Evolutionary conservation across 352 stramenopile species (phyloP).

Genomic region (Phytophthora nicotianae): DNA sequence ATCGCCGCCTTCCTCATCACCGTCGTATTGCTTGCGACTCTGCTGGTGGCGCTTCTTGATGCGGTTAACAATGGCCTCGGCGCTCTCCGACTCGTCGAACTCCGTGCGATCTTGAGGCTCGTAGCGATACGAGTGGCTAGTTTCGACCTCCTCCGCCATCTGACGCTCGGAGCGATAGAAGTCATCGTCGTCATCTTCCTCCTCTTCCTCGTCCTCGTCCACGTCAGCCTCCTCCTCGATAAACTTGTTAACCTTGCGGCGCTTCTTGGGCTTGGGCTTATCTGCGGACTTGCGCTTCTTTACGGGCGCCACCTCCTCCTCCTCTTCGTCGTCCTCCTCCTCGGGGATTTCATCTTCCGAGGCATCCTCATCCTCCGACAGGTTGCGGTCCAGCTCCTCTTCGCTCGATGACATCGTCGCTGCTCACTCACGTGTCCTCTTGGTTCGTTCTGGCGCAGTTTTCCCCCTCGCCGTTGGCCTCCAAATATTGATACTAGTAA

Average conservation of each 20-base stretch:
- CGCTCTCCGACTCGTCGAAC: constrained; percentile 82
- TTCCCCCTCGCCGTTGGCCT: constrained; percentile 20
- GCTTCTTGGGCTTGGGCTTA: constrained; percentile 87
- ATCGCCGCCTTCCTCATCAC: constrained; percentile 83
- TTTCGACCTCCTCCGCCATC: constrained; percentile 80
- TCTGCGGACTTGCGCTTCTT: constrained; percentile 83
- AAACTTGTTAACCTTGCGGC: constrained; percentile 89
- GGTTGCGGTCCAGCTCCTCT: constrained; percentile 83
- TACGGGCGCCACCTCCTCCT: constrained; percentile 55
- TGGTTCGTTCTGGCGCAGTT: constrained; percentile 34
- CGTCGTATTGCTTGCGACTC: constrained; percentile 83
- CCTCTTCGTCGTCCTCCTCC: constrained; percentile 68
- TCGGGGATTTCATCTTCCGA: constrained; percentile 81
- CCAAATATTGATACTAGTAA: constrained; percentile 20
- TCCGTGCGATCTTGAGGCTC: constrained; percentile 74
- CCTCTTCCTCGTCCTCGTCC: constrained; percentile 87
- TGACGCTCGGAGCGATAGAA: constrained; percentile 80
- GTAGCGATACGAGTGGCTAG: constrained; percentile 69
- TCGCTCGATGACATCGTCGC: constrained; percentile 88
- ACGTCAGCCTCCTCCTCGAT: constrained; percentile 90
- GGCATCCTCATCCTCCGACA: constrained; percentile 80
- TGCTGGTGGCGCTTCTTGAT: constrained; percentile 91
- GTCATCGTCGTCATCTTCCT: constrained; percentile 84
- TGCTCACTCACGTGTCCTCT: constrained; percentile 10
- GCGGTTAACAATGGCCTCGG: constrained; percentile 85